Percentiles rank a stretch among this genome's conserved stretches.
Conservation (phyloP, 108 stramenopile species). For the Stephanodiscus minutulus region DNA sequence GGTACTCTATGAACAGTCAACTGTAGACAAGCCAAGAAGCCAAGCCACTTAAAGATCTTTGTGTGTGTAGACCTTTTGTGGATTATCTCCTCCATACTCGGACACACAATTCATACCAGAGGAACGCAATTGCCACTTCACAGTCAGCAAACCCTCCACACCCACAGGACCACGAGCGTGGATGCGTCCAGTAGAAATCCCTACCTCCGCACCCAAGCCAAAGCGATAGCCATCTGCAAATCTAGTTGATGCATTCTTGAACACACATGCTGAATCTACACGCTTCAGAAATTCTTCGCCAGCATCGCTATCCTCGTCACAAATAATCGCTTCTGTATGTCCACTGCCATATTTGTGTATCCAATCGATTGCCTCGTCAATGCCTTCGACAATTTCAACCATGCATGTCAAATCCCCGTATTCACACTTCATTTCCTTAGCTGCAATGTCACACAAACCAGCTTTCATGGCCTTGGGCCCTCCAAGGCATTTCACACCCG, state of each 20-base stretch:
- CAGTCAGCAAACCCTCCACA: slow-evolving; percentile 94
- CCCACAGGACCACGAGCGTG: slow-evolving; percentile 98
- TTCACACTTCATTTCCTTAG: slow-evolving; percentile 82
- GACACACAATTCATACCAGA: slow-evolving; percentile 37
- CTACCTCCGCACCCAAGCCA: slow-evolving; percentile 98
- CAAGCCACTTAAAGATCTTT: slow-evolving; percentile 32
- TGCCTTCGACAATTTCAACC: slow-evolving; percentile 90
- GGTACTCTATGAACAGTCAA: neutral
- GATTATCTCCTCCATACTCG: slow-evolving; percentile 35
- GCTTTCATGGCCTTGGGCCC: slow-evolving; percentile 82
- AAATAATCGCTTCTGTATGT: slow-evolving; percentile 97
- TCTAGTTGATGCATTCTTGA: slow-evolving; percentile 97
- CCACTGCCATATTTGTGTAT: slow-evolving; percentile 92
- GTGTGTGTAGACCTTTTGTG: slow-evolving; percentile 42
- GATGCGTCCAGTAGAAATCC: slow-evolving; percentile 96
- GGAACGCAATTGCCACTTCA: slow-evolving; percentile 94
- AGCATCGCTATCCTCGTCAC: slow-evolving; percentile 73
- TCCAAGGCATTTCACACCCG: slow-evolving; percentile 89
- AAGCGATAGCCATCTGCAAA: slow-evolving; percentile 99
- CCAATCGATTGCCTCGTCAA: slow-evolving; percentile 93
- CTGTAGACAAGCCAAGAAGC: neutral
- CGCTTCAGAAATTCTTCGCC: slow-evolving; percentile 89
- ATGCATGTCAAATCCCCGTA: slow-evolving; percentile 93
- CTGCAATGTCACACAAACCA: slow-evolving; percentile 74
- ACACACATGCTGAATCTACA: slow-evolving; percentile 97